Percentiles rank a stretch among this genome's conserved stretches.
These are phyloP conservation scores for Diatrype stigma DNA, from an alignment of 2,329 filamentous ascomycete species.

Conservation along the genomic window DNA sequence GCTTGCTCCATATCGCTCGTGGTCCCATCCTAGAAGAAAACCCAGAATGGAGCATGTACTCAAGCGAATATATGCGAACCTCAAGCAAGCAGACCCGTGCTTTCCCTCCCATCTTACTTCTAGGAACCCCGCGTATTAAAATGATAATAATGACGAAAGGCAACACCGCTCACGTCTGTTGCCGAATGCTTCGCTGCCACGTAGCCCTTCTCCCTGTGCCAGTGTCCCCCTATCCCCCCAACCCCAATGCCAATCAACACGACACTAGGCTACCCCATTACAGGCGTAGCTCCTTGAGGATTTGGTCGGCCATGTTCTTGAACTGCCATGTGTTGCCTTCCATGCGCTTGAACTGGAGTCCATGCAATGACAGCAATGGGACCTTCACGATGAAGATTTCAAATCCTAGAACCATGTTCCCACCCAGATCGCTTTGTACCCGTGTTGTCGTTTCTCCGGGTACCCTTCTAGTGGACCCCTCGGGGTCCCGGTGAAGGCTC, in stretches of 20 bases:
- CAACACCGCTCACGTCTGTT: not conserved
- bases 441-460: conserved; percentile 88
- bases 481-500: conserved; percentile 55
- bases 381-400: conserved; percentile 98
- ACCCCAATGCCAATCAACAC: not conserved
- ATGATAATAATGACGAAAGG: not conserved
- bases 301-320: conserved; percentile 96
- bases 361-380: conserved; percentile 84
- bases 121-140: not conserved
- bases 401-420: conserved; percentile 80
- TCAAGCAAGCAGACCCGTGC: not conserved
- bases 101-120: not conserved
- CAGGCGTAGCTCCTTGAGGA: conserved; percentile 79
- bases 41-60: not conserved
- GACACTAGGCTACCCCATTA: conserved; percentile 46
- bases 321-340: conserved; percentile 97
- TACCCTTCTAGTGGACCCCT: conserved; percentile 50
- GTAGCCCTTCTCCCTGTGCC: not conserved
- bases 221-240: not conserved
- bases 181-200: not conserved
- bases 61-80: not conserved
- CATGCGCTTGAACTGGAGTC: conserved; percentile 97
- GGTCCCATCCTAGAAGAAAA: not conserved
- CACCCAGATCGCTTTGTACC: conserved; percentile 83
- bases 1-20: not conserved